Percentiles rank a stretch among this genome's conserved stretches.
phyloP scores from a whole-genome alignment of 164 flowering plant genomes.

The Cinnamomum chago region DNA sequence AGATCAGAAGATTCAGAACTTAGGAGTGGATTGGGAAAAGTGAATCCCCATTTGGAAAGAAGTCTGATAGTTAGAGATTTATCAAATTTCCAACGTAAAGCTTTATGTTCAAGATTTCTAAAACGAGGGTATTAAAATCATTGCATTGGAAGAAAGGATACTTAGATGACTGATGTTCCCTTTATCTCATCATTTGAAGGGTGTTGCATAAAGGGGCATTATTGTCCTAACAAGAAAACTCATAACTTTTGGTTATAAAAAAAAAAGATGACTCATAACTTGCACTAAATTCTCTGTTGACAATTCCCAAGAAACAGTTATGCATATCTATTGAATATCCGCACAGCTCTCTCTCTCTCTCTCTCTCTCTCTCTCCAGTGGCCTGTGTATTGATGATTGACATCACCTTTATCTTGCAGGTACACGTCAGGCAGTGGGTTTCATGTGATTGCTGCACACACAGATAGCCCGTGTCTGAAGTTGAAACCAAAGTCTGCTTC shows the following conservation, averaged over 20 bases:
- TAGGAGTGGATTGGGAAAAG: too few relatives aligned
- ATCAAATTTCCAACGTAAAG: too few relatives aligned
- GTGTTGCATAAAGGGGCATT: too few relatives aligned
- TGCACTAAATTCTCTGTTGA: neutral
- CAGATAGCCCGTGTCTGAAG: conserved; percentile 92
- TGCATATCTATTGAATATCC: neutral
- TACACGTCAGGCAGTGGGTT: conserved; percentile 71
- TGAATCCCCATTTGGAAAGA: too few relatives aligned
- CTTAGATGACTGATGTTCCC: too few relatives aligned
- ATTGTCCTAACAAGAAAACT: neutral
- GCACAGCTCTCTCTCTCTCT: neutral
- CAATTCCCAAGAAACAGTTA: neutral
- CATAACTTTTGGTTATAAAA: too few relatives aligned
- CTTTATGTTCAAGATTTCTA: too few relatives aligned
- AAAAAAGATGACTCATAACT: neutral
- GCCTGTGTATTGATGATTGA: neutral
- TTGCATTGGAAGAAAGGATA: too few relatives aligned
- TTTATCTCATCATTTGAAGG: too few relatives aligned
- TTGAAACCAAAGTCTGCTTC: conserved; percentile 86
- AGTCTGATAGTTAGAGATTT: too few relatives aligned
- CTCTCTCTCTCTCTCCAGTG: neutral
- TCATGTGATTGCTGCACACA: conserved; percentile 91
- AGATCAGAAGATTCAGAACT: too few relatives aligned
- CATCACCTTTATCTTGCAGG: conserved; percentile 40
- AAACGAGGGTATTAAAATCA: too few relatives aligned